Base-by-base conservation (phyloP, 75 land plant species). In the Chamaecyparis obtusa region DNA sequence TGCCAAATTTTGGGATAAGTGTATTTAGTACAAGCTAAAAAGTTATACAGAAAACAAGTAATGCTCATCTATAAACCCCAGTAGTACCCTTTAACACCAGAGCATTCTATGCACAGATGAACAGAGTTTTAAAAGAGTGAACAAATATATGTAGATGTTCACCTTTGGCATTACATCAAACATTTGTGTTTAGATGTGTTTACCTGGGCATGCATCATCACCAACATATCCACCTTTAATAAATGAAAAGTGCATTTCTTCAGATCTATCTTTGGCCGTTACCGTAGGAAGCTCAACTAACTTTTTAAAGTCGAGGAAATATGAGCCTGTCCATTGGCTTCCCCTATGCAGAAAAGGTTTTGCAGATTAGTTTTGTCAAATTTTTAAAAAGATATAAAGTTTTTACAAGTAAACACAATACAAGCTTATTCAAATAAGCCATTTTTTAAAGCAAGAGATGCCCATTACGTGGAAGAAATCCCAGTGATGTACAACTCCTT, bases 321-420 rank as follows among this genome's bases (percentile, higher is more conserved):
- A 98, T 15, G 86, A 92, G 41, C 99, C 99, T 43, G 97, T 96
- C 99, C 99, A 98, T 80, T 95, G 90, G 83, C 91, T 91, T 81
- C 97, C 98, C 83, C 97, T 96, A 85, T 8, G 69, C 86, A 87
- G 55, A 39, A 81, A 43, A 80, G 30, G 41, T 44, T 80, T 44
- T 51, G 54, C 14, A 51, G 1, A 13, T 51, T 11, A 51, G 54
- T 51, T 51, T 51, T 80, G 3, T 41, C 30, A 49, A 80, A 10
- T 9, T 1, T 41, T 41, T 6, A 43, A 44, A 7, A 43, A 1
- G 10, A 0, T 72, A 24, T 9, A 60, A n/a, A 13, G 21, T 35
- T 27, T 84, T 7, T 33, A 80, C 48, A 9, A 27, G 19, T 80
- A 80, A 44, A 80, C 27, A 30, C 48, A 80, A 44, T 9, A 80